phyloP scores from a whole-genome alignment of 805 yeast genomes.

The Starmerella gropengiesseri region DNA sequence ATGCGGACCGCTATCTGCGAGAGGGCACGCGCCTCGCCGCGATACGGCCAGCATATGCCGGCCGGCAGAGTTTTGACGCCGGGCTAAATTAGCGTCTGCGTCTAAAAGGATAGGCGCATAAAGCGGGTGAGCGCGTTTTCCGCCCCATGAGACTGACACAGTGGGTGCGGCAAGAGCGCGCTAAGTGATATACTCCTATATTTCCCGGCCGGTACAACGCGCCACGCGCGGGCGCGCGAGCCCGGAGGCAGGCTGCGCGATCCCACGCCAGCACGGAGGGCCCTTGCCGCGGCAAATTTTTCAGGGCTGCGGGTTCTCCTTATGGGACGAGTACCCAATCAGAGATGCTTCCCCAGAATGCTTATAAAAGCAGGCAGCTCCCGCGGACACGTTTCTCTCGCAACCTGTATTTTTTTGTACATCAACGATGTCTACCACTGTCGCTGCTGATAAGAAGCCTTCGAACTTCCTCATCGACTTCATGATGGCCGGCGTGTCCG shows the following conservation, averaged over 20 bases:
- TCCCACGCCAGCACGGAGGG: constrained; percentile 1
- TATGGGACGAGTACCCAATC: constrained; percentile 13
- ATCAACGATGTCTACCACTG: constrained; percentile 1
- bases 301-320: constrained; percentile 12
- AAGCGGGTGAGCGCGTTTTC: no score
- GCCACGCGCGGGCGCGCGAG: not conserved
- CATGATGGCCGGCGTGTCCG: constrained; percentile 97
- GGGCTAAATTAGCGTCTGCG: no score
- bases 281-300: constrained; percentile 13
- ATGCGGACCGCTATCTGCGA: no score
- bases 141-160: no score
- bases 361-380: constrained; percentile 14
- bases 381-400: constrained; percentile 4
- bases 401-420: constrained; percentile 8
- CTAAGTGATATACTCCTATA: no score
- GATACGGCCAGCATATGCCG: no score
- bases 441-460: constrained; percentile 13
- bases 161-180: no score
- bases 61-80: no score
- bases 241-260: not conserved
- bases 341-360: constrained; percentile 9
- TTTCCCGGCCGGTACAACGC: no score
- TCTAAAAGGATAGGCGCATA: no score
- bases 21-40: no score
- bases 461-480: constrained; percentile 41